Percentiles rank a stretch among this genome's conserved stretches.
These are phyloP conservation scores for Saururus chinensis DNA, from an alignment of 164 flowering plant species.

Conservation along the genomic window DNA sequence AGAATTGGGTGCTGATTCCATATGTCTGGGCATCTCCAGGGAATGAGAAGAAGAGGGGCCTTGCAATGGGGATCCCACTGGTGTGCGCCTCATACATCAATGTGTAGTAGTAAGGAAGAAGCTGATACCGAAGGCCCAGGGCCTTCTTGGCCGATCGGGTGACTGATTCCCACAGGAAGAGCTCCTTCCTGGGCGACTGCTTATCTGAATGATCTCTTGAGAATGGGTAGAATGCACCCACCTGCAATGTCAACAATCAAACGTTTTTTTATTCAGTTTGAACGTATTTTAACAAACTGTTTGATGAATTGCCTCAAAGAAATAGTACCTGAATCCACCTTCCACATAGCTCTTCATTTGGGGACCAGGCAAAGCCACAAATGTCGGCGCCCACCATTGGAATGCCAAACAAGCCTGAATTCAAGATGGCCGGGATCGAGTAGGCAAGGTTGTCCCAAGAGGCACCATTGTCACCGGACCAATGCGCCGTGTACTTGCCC, in stretches of 20 bases:
- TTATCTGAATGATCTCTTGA: constrained; percentile 59
- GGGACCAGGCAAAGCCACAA: constrained; percentile 50
- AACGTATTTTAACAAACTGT: not conserved
- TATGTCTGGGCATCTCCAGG: constrained; percentile 52
- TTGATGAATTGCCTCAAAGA: not conserved
- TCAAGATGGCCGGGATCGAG: constrained; percentile 50
- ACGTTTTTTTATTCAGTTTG: not conserved
- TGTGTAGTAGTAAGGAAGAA: constrained; percentile 59
- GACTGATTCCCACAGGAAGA: constrained; percentile 70
- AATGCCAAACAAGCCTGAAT: constrained; percentile 60
- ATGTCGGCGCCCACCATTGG: constrained; percentile 95
- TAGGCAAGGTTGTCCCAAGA: constrained; percentile 68
- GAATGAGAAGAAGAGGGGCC: constrained; percentile 76
- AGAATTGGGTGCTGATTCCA: constrained; percentile 48
- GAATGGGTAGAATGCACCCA: constrained; percentile 86
- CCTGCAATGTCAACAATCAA: constrained; percentile 20
- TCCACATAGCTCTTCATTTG: constrained; percentile 68
- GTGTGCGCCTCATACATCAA: constrained; percentile 61
- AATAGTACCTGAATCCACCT: constrained; percentile 74
- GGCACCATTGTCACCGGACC: constrained; percentile 84
- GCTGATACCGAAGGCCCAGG: constrained; percentile 37
- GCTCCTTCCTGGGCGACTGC: constrained; percentile 45
- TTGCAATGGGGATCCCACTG: constrained; percentile 54
- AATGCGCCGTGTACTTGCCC: constrained; percentile 75
- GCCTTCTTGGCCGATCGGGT: constrained; percentile 35